phyloP scores from a whole-genome alignment of 1,284 basidiomycete genomes.

The Cutaneotrichosporon curvatum region DNA sequence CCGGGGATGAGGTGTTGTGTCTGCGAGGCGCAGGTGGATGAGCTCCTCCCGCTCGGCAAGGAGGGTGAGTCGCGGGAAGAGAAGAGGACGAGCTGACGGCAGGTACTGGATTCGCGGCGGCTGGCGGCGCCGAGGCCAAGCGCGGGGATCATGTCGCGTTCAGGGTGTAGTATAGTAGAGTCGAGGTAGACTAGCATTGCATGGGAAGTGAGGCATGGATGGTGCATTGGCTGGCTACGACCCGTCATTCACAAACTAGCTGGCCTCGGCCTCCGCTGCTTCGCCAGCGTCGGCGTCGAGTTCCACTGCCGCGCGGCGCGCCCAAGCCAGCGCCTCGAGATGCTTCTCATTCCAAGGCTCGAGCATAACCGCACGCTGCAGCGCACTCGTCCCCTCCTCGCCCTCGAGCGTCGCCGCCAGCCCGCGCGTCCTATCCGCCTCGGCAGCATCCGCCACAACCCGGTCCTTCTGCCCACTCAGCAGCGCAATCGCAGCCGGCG shows the following conservation, averaged over 20 bases:
- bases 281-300: not conserved
- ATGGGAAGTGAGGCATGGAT: not conserved
- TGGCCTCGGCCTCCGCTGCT: no score
- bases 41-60: slow-evolving; percentile 50
- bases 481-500: slow-evolving; percentile 32
- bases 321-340: slow-evolving; percentile 51
- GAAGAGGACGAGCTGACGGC: slow-evolving; percentile 3
- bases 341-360: slow-evolving; percentile 55
- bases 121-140: slow-evolving; percentile 71
- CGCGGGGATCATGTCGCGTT: slow-evolving; percentile 30
- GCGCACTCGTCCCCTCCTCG: slow-evolving; percentile 37
- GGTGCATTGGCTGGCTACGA: no score
- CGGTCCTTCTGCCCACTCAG: slow-evolving; percentile 4
- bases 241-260: no score
- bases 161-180: slow-evolving; percentile 33
- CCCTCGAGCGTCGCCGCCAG: slow-evolving; percentile 25
- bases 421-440: slow-evolving; percentile 26
- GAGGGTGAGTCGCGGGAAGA: slow-evolving; percentile 57
- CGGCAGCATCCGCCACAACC: slow-evolving; percentile 24
- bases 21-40: slow-evolving; percentile 56
- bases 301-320: slow-evolving; percentile 18
- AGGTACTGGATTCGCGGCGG: slow-evolving; percentile 84
- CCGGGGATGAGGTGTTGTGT: slow-evolving; percentile 69
- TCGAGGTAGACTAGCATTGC: not conserved
- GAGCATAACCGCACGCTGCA: slow-evolving; percentile 63